These are phyloP conservation scores for Favolaschia claudopus DNA, from an alignment of 768 basidiomycete species.

Conservation along the genomic window DNA sequence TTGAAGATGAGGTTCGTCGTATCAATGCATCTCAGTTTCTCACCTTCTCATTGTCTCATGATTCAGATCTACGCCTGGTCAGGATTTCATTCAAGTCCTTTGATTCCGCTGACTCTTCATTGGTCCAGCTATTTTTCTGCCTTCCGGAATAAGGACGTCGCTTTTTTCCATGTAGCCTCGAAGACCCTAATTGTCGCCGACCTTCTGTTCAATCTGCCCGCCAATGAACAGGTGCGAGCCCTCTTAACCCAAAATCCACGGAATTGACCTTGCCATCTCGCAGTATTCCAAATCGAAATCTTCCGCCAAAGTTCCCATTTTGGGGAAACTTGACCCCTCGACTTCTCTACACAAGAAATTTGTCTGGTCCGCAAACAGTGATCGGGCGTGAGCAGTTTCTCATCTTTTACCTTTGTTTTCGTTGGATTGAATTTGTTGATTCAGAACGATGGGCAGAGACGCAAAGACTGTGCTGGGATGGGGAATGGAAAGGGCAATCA, in stretches of 20 bases:
- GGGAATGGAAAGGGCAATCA: slow-evolving; percentile 79
- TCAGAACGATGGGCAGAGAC: slow-evolving; percentile 65
- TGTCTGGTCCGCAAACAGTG: slow-evolving; percentile 42
- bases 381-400: slow-evolving; percentile 47
- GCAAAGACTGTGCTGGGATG: slow-evolving; percentile 71
- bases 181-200: slow-evolving; percentile 84
- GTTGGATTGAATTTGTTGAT: slow-evolving; percentile 1
- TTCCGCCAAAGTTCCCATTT: slow-evolving; percentile 29
- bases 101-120: neutral
- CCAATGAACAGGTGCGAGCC: slow-evolving; percentile 69
- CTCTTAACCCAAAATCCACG: neutral
- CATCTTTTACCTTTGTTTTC: neutral
- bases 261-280: neutral
- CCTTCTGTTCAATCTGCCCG: slow-evolving; percentile 82
- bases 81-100: neutral
- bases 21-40: neutral
- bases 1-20: slow-evolving; percentile 66
- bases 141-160: slow-evolving; percentile 80
- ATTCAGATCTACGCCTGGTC: slow-evolving; percentile 60
- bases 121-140: slow-evolving; percentile 70
- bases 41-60: too few species aligned
- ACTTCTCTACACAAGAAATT: slow-evolving; percentile 44
- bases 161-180: slow-evolving; percentile 77
- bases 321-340: slow-evolving; percentile 43
- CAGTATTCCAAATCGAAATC: slow-evolving; percentile 51